Base-by-base conservation (phyloP, 1,284 basidiomycete genomes). In the Phellinidium pouzarii region DNA sequence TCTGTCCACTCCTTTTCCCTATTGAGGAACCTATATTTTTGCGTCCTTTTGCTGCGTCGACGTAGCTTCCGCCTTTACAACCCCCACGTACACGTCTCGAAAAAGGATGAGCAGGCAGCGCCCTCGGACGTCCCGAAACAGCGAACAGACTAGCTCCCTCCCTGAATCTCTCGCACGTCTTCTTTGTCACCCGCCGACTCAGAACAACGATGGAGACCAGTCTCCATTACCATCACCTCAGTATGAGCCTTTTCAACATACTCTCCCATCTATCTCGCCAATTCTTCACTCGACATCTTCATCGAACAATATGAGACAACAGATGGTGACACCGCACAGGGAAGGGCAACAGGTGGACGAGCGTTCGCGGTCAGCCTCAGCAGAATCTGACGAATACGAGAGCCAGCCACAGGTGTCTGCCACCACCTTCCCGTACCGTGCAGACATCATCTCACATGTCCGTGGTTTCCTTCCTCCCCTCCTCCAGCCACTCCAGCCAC, bases 41-140 rank as follows among this genome's bases (percentile, higher is more conserved):
- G 53, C 53, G 36, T 50, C 53, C 46, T 31, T 29, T 45, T 20
- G 36, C 26, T 46, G 36, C 37, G 52, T 48, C 17, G 26, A 14
- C 36, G 53, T 43, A 50, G 48, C 48, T 54, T 54, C 53, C 53
- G 48, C 31, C 42, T 11, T 14, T 20, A 27, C 46, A 27, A 27
- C 27, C 19, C 36, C 53, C 42, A 29, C 48, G 41, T 29, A 19
- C 20, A 34, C 11, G 12, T 17, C 41, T 22, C 49, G 29, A 17
- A 11, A 27, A 19, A 23, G 43, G 25, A 53, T 53, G 52, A 53
- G 52, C 37, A 29, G 38, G 40, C 52, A 47, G 45, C 34, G 31
- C 20, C 26, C 40, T 26, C 43, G 26, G 19, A 17, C 48, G 20
- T 29, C 26, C 44, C 53, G 43, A 50, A 41, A 40, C 47, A 44